Percentiles rank a stretch among this genome's conserved stretches.
Conservation (phyloP, 2,329 filamentous ascomycete genomes). For the Coniochaeta sp. region DNA sequence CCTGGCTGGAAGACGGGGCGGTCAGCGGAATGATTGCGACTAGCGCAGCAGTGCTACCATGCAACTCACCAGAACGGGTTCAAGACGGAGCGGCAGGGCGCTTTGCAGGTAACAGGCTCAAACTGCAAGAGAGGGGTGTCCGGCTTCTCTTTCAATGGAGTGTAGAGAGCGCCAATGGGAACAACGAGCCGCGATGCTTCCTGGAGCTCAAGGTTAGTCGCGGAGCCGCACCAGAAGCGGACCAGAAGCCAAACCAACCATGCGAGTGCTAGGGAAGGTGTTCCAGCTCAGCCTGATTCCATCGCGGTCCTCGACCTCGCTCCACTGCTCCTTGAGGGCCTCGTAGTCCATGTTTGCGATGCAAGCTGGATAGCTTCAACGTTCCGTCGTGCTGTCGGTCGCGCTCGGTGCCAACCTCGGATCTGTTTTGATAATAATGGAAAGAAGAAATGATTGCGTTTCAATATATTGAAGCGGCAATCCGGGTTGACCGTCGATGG, state of each 20-base stretch:
- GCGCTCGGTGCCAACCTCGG: neutral
- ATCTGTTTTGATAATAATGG: neutral
- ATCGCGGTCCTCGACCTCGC: conserved; percentile 92
- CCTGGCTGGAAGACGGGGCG: conserved; percentile 49
- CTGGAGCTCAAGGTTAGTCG: conserved; percentile 36
- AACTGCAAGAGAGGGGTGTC: conserved; percentile 87
- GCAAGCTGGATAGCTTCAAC: neutral
- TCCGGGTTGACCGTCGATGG: neutral
- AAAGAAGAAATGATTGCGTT: neutral
- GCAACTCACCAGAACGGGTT: conserved; percentile 84
- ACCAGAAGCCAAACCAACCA: conserved; percentile 50
- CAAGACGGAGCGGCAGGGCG: conserved; percentile 88
- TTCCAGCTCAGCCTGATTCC: conserved; percentile 97
- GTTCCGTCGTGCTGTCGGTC: neutral
- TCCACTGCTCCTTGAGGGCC: conserved; percentile 90
- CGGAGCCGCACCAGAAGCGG: conserved; percentile 5
- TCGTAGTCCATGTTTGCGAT: conserved; percentile 73
- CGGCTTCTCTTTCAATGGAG: conserved; percentile 88
- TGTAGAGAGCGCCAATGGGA: conserved; percentile 93
- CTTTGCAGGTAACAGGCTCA: conserved; percentile 94
- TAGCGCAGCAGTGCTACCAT: conserved; percentile 3
- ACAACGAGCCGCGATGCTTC: conserved; percentile 93
- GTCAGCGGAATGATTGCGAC: conserved; percentile 15
- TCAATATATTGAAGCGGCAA: neutral
- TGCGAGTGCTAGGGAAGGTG: conserved; percentile 94